Base-by-base conservation (phyloP, 441 rosid species). In the Erodium texanum region DNA sequence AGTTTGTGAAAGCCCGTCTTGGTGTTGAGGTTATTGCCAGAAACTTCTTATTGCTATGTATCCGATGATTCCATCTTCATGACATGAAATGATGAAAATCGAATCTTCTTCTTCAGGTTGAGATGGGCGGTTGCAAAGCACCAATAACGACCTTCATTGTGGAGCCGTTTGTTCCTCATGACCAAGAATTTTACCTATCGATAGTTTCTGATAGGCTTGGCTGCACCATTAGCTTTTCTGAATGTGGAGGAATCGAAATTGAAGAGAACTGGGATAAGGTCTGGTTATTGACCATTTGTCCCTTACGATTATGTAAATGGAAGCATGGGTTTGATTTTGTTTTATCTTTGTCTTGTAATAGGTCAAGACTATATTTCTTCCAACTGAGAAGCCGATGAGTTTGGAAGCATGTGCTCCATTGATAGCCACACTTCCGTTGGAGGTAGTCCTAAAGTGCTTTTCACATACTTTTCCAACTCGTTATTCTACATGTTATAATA, bases 191-290 rank as follows among this genome's bases (percentile, higher is more conserved):
- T 70, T 91, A 87, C 77, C 86, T 87, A 66, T 83, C 87, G 16
- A 70, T 91, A 9, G 86, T 87, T 29, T 91, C 93, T 16, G 96
- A 91, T 34, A 86, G 97, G 81, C 92, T 89, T 71, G 92, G 96
- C 50, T 80, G 82, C 77, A 83, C 86, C 71, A 73, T 91, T 69
- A 87, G 90, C 79, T 91, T 89, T 76, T 91, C 96, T 16, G 93
- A 87, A 76, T 91, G 93, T 68, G 95, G 95, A 0, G 97, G 97
- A 8, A 87, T 88, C 77, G 97, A 90, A 61, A 88, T 90, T 59
- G 97, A 90, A 85, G 97, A 88, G 78, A 90, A 90, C 68, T 90
- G 93, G 97, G 93, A 87, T 79, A 90, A 90, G 84, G 95, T 80
- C 74, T 67, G 36, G 18, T 20, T 38, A 15, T 36, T 52, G 16